Evolutionary conservation across 2,329 filamentous ascomycete species (phyloP), one percentile per base, ranked within the genome.

Genomic region (Plectosphaerella sp.): DNA sequence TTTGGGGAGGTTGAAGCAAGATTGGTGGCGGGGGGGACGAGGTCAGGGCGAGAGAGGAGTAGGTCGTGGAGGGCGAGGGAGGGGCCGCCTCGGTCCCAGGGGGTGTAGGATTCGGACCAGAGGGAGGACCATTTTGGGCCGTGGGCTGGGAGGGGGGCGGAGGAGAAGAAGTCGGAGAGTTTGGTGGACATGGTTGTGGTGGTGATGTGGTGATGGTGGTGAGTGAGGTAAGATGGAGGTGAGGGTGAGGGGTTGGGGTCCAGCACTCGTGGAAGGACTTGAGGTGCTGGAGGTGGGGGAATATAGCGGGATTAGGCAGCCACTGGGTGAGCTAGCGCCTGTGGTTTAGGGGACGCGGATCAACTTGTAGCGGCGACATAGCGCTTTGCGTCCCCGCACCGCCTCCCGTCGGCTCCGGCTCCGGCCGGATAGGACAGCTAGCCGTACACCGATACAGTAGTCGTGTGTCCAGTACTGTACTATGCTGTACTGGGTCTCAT

Each of bases 1-100:
- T 33, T 33, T 18, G 25, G 12, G 36, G 46, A 46, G 15, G 36
- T 60, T 53, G 33, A 57, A 58, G 67, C 51, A 45, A 59, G 60
- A 16, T 43, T 43, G 3, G 18, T 16, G 9, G 41, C 41, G 5
- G 41, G 41, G 1, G 69, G 67, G 28, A 80, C 68, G 49, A 80
- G 68, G 52, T 77, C 73, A 12, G 67, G 59, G 1, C 74, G 70
- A 54, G 76, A 68, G 47, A 64, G 56, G 28, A 84, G 68, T 14
- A 82, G 59, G 59, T 84, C 80, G 45, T 71, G 63, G n/a, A 84
- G 73, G 47, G 80, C 79, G 51, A 75, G 64, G 42, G 74, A 80
- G 5, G 79, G 77, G 16, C 70, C 72, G 16, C 75, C 75, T 53
- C 78, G 76, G 64, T 84, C 81, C 80, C 79, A 83, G n/a, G 78